Evolutionary conservation across 805 yeast species (phyloP).

Genomic region (Ogataea nitratoaversa): DNA sequence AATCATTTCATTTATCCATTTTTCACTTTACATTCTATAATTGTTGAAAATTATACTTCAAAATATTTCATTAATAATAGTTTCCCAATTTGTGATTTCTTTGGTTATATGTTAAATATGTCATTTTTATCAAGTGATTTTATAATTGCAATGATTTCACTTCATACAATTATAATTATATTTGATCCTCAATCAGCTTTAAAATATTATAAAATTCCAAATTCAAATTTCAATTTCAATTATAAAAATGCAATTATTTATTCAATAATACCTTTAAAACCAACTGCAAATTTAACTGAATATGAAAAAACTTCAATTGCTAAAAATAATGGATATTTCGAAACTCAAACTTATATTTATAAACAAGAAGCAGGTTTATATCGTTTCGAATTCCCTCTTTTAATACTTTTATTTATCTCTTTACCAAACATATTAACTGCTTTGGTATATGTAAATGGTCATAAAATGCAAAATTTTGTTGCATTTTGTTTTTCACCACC

Average conservation of each 20-base stretch:
- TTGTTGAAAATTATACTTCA: conserved; percentile 1
- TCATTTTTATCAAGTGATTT: conserved; percentile 16
- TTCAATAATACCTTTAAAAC: background rate
- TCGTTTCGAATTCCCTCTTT: conserved; percentile 7
- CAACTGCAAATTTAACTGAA: conserved; percentile 3
- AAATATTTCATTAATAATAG: conserved; percentile 2
- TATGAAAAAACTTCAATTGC: conserved; percentile 6
- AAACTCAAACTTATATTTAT: conserved; percentile 8
- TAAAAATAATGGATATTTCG: conserved; percentile 14
- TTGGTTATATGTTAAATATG: conserved; percentile 14
- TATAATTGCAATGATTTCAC: conserved; percentile 13
- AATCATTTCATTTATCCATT: conserved; percentile 13
- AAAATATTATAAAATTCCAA: conserved; percentile 3
- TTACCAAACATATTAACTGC: conserved; percentile 12
- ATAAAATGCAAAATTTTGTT: conserved; percentile 11
- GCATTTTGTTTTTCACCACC: conserved; percentile 15
- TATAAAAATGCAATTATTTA: background rate
- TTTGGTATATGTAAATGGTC: conserved; percentile 7
- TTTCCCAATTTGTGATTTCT: conserved; percentile 16
- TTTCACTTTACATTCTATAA: conserved; percentile 10
- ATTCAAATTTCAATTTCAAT: background rate
- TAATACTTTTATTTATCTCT: conserved; percentile 1
- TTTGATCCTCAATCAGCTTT: conserved; percentile 7
- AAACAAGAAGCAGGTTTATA: conserved; percentile 17
- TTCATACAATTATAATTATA: conserved; percentile 15